A percentile compares a stretch with the other conserved stretches of the same genome.
phyloP scores from a whole-genome alignment of 345 rosid species.

The Hevea brasiliensis region DNA sequence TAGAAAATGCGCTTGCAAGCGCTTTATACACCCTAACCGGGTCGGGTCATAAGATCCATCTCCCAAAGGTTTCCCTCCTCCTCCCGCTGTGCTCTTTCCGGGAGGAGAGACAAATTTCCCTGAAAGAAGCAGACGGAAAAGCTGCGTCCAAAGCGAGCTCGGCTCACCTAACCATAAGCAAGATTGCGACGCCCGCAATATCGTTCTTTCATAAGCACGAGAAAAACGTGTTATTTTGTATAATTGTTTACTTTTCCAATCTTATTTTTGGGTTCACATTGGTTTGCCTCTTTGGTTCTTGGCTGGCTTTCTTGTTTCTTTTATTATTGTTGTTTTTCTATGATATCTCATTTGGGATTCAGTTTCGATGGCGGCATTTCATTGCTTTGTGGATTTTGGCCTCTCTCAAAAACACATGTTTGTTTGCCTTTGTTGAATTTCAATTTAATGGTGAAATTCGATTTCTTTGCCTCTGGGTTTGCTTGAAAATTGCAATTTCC shows the following conservation, averaged over 20 bases:
- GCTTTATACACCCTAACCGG: too few relatives aligned
- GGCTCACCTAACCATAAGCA: background rate
- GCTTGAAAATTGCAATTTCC: background rate
- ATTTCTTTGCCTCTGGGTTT: constrained; percentile 1
- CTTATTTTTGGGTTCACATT: background rate
- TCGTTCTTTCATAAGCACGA: background rate
- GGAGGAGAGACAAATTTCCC: background rate
- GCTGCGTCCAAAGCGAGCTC: too few relatives aligned
- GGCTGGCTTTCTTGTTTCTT: background rate
- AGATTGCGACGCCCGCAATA: too few relatives aligned
- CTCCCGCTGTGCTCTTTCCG: background rate
- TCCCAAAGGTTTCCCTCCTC: too few relatives aligned
- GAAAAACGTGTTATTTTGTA: background rate
- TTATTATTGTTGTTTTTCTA: background rate
- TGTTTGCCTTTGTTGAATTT: background rate
- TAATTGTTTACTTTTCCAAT: background rate
- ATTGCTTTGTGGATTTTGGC: background rate
- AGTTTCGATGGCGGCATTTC: background rate
- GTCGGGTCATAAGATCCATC: too few relatives aligned
- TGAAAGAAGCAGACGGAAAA: background rate
- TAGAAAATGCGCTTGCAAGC: too few relatives aligned
- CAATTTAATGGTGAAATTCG: background rate
- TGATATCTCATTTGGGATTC: background rate
- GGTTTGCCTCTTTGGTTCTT: background rate
- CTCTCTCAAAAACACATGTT: background rate